Percentiles rank a stretch among this genome's conserved stretches.
These are phyloP conservation scores for Alternaria sp. DNA, from an alignment of 2,329 filamentous ascomycete species.

Conservation along the genomic window DNA sequence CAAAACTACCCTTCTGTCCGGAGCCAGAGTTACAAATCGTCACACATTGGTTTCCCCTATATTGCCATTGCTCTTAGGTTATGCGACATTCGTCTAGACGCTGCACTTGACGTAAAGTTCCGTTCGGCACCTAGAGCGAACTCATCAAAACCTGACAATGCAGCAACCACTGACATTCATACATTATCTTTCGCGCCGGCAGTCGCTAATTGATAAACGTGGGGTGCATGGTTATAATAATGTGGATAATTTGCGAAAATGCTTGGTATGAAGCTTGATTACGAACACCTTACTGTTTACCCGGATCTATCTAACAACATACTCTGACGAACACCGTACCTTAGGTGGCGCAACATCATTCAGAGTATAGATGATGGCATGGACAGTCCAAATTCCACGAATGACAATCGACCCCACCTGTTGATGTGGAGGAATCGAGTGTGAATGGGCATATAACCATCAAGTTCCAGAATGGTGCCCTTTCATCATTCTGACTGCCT, in stretches of 20 bases:
- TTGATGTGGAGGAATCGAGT: neutral
- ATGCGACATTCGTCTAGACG: neutral
- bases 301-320: neutral
- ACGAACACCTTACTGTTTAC: conserved; percentile 9
- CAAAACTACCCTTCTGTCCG: neutral
- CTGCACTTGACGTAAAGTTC: neutral
- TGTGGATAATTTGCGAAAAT: conserved; percentile 20
- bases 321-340: neutral
- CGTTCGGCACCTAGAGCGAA: neutral
- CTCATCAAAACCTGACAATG: neutral
- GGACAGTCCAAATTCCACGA: neutral
- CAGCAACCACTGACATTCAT: neutral
- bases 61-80: neutral
- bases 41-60: neutral
- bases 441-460: neutral
- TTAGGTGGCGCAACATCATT: neutral
- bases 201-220: neutral
- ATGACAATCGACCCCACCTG: neutral
- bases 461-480: neutral
- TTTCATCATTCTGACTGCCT: neutral
- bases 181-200: neutral
- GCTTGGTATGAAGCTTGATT: conserved; percentile 42
- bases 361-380: neutral
- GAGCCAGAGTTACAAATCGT: neutral
- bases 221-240: conserved; percentile 22